phyloP scores from a whole-genome alignment of 768 basidiomycete species.

The Pleurotus platypus region DNA sequence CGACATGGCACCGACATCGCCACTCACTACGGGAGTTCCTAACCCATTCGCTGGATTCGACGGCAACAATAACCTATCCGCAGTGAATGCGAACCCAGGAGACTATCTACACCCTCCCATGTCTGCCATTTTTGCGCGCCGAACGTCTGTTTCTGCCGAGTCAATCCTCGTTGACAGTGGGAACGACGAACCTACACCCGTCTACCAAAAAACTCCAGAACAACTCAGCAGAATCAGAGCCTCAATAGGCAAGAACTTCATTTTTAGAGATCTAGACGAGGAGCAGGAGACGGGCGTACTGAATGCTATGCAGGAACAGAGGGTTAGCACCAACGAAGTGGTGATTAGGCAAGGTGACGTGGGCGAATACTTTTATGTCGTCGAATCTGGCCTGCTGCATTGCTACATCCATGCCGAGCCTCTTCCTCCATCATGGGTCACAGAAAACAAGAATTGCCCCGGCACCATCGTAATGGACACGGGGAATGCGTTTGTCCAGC shows the following conservation, averaged over 20 bases:
- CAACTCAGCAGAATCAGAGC: slow-evolving; percentile 86
- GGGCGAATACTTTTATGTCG: slow-evolving; percentile 97
- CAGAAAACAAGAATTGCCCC: slow-evolving; percentile 33
- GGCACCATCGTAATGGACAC: slow-evolving; percentile 27
- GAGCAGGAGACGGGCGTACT: slow-evolving; percentile 93
- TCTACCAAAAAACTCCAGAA: slow-evolving; percentile 74
- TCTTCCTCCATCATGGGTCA: slow-evolving; percentile 56
- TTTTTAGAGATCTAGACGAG: slow-evolving; percentile 95
- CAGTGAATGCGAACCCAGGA: slow-evolving; percentile 38
- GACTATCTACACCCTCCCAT: slow-evolving; percentile 74
- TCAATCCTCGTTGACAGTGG: slow-evolving; percentile 82
- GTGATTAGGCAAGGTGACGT: slow-evolving; percentile 96
- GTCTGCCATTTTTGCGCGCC: slow-evolving; percentile 80
- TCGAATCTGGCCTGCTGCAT: slow-evolving; percentile 83
- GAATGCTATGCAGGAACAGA: slow-evolving; percentile 91
- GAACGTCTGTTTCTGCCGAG: slow-evolving; percentile 95
- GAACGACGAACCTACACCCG: slow-evolving; percentile 64
- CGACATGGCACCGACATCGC: slow-evolving; percentile 60
- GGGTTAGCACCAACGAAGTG: slow-evolving; percentile 69
- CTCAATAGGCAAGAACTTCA: slow-evolving; percentile 85
- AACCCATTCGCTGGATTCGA: slow-evolving; percentile 56
- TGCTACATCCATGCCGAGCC: slow-evolving; percentile 77
- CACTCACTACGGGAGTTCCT: slow-evolving; percentile 37
- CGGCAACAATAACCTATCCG: slow-evolving; percentile 40
- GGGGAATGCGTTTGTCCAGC: slow-evolving; percentile 56